Conservation (phyloP, 768 basidiomycete genomes). For the Xerocomellus amylosporus region DNA sequence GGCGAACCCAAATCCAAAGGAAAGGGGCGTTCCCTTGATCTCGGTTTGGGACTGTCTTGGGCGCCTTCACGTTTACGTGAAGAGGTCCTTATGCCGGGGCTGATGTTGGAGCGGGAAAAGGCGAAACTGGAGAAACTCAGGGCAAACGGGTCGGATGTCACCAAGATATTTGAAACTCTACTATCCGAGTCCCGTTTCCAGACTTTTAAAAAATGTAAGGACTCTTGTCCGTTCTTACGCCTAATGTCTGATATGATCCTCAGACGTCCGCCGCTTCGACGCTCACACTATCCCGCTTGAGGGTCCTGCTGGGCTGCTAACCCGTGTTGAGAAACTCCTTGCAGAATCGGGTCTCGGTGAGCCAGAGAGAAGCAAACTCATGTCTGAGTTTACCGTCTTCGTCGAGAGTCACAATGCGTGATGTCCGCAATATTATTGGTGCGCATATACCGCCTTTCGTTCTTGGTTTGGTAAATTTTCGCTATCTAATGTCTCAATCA, state of each 20-base stretch:
- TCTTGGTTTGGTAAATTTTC: conserved; percentile 29
- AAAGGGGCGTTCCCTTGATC: conserved; percentile 71
- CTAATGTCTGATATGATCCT: conserved; percentile 11
- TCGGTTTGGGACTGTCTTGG: conserved; percentile 69
- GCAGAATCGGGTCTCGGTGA: conserved; percentile 47
- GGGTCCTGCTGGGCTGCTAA: conserved; percentile 67
- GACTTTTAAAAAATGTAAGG: conserved; percentile 62
- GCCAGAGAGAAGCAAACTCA: conserved; percentile 45
- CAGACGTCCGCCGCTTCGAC: conserved; percentile 75
- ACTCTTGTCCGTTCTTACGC: conserved; percentile 11
- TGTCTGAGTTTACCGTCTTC: conserved; percentile 60
- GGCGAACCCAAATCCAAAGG: conserved; percentile 31
- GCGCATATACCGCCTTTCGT: conserved; percentile 3
- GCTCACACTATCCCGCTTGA: conserved; percentile 73
- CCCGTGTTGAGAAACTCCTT: conserved; percentile 60
- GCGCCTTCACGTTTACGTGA: conserved; percentile 66
- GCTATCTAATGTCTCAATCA: conserved; percentile 20
- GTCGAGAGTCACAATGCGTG: conserved; percentile 39
- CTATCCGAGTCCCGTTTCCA: conserved; percentile 37
- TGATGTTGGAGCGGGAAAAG: conserved; percentile 30
- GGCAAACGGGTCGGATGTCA: conserved; percentile 33
- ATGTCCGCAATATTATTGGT: neutral
- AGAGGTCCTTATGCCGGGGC: conserved; percentile 55
- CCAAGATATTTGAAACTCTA: conserved; percentile 36
- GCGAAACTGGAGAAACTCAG: conserved; percentile 19